phyloP scores from a whole-genome alignment of 2,329 filamentous ascomycete species.

The Parascedosporium putredinis region DNA sequence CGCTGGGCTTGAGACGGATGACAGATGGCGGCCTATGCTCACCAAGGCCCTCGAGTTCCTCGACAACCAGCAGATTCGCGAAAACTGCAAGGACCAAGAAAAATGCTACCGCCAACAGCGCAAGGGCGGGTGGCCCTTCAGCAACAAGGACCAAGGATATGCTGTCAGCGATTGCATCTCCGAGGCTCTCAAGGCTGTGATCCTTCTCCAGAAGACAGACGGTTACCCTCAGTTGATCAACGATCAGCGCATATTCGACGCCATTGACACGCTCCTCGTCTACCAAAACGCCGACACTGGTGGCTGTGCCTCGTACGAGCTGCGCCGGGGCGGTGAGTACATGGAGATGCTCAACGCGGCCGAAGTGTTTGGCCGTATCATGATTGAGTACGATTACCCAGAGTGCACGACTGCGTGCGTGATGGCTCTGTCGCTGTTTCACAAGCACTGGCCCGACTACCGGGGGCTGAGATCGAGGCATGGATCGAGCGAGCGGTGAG shows the following conservation, averaged over 20 bases:
- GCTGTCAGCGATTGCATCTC: conserved; percentile 91
- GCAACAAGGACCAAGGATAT: conserved; percentile 85
- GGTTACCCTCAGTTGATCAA: conserved; percentile 66
- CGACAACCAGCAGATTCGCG: conserved; percentile 82
- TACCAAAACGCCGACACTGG: conserved; percentile 85
- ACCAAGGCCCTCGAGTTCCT: conserved; percentile 73
- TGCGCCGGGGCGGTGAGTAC: conserved; percentile 63
- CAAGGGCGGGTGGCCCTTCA: conserved; percentile 95
- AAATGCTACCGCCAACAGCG: conserved; percentile 80
- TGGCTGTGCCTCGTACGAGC: conserved; percentile 85
- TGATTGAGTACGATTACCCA: conserved; percentile 97
- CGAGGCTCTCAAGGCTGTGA: conserved; percentile 77
- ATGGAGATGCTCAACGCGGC: conserved; percentile 87
- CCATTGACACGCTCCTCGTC: conserved; percentile 79
- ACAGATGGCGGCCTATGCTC: conserved; percentile 75
- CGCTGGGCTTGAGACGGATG: conserved; percentile 65
- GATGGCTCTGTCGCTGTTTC: conserved; percentile 75
- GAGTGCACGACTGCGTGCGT: conserved; percentile 96
- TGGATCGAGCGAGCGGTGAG: conserved; percentile 65
- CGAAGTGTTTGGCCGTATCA: conserved; percentile 92
- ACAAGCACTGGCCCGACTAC: conserved; percentile 71
- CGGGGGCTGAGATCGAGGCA: conserved; percentile 61
- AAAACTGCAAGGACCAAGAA: conserved; percentile 67
- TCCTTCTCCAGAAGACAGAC: conserved; percentile 70
- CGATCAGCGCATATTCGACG: conserved; percentile 71